Evolutionary conservation across 352 stramenopile species (phyloP).

Genomic region (Peronospora belbahrii): DNA sequence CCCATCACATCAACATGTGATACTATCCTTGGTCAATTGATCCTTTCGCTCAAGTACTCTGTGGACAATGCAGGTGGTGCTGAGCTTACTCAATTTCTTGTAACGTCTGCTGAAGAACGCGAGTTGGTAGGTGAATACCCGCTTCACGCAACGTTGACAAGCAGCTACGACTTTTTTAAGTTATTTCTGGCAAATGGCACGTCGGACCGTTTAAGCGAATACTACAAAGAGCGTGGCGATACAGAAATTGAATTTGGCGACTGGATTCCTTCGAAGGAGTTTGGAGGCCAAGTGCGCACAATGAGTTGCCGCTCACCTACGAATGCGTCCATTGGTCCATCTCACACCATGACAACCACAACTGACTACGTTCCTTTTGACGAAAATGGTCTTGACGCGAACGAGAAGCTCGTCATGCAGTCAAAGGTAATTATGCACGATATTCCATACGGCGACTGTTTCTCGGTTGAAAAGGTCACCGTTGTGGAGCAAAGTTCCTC

Average conservation of each 20-base stretch:
- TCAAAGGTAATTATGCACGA: slow-evolving; percentile 65
- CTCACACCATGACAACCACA: slow-evolving; percentile 76
- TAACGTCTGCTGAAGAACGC: slow-evolving; percentile 53
- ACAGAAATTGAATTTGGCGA: slow-evolving; percentile 62
- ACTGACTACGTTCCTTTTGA: slow-evolving; percentile 59
- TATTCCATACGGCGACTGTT: slow-evolving; percentile 83
- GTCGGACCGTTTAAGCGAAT: slow-evolving; percentile 38
- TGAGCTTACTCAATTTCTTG: slow-evolving; percentile 51
- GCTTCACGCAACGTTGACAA: slow-evolving; percentile 47
- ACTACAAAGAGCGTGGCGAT: slow-evolving; percentile 68
- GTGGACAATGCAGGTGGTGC: slow-evolving; percentile 44
- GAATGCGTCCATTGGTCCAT: slow-evolving; percentile 75
- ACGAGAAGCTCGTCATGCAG: slow-evolving; percentile 52
- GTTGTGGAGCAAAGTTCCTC: slow-evolving; percentile 41
- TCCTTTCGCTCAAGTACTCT: slow-evolving; percentile 59
- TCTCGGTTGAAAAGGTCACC: slow-evolving; percentile 65
- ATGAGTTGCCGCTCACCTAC: slow-evolving; percentile 66
- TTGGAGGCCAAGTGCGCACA: slow-evolving; percentile 56
- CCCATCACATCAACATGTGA: slow-evolving; percentile 62
- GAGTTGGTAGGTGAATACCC: slow-evolving; percentile 67
- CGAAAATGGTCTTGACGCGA: slow-evolving; percentile 26
- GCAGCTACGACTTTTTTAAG: slow-evolving; percentile 48
- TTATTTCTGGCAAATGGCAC: slow-evolving; percentile 57
- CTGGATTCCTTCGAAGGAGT: slow-evolving; percentile 56
- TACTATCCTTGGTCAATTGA: slow-evolving; percentile 59